Evolutionary conservation across 2,329 filamentous ascomycete species (phyloP).

Genomic region (Colletotrichum acutatum): DNA sequence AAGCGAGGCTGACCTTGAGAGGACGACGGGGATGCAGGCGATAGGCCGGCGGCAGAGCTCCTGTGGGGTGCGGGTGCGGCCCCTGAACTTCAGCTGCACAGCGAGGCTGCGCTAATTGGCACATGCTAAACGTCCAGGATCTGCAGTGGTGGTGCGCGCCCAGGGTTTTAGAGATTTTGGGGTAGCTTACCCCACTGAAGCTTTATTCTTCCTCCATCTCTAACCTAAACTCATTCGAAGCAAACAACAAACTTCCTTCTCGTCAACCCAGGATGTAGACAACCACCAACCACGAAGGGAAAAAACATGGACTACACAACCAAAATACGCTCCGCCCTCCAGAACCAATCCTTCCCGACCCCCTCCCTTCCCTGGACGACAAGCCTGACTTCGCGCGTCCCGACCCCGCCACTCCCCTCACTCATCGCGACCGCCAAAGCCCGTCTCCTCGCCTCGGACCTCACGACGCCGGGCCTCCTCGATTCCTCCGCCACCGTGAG

Average conservation of each 20-base stretch:
- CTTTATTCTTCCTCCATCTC: background rate
- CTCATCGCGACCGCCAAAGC: slow-evolving; percentile 84
- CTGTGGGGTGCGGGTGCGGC: slow-evolving; percentile 9
- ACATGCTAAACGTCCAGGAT: slow-evolving; percentile 27
- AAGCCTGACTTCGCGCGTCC: slow-evolving; percentile 67
- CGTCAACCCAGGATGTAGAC: background rate
- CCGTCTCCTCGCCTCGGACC: slow-evolving; percentile 81
- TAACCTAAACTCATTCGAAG: background rate
- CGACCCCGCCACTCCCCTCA: slow-evolving; percentile 72
- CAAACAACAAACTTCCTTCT: background rate
- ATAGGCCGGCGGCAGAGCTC: slow-evolving; percentile 28
- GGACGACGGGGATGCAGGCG: slow-evolving; percentile 20
- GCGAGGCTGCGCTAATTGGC: slow-evolving; percentile 25
- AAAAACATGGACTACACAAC: slow-evolving; percentile 45
- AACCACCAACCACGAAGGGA: background rate
- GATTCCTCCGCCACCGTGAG: slow-evolving; percentile 50
- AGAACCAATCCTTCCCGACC: slow-evolving; percentile 64
- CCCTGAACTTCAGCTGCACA: slow-evolving; percentile 22
- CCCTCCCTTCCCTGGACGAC: slow-evolving; percentile 70
- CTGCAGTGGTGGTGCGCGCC: slow-evolving; percentile 20
- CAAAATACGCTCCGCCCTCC: slow-evolving; percentile 64
- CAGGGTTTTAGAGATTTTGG: slow-evolving; percentile 4
- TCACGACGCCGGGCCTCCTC: slow-evolving; percentile 69
- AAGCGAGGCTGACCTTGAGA: slow-evolving; percentile 4
- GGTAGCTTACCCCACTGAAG: slow-evolving; percentile 30